phyloP scores from a whole-genome alignment of 768 basidiomycete genomes.

The Termitomyces sp. region DNA sequence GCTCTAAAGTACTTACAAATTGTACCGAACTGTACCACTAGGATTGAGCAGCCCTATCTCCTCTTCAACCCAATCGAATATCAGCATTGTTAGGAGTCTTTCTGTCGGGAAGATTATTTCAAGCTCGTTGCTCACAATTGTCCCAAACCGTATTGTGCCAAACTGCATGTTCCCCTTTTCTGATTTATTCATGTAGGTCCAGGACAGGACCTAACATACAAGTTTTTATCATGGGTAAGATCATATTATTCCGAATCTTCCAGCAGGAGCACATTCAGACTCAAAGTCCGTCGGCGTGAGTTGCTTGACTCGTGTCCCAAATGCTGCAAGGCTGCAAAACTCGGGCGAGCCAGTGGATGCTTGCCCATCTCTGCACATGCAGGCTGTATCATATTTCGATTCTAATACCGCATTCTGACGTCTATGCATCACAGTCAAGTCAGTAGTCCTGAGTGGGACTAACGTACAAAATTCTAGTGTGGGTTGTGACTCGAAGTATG shows the following conservation, averaged over 20 bases:
- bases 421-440: slow-evolving; percentile 24
- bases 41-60: no score
- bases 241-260: slow-evolving; percentile 11
- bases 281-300: slow-evolving; percentile 65
- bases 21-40: no score
- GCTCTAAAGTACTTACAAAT: no score
- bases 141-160: no score
- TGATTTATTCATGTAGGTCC: no score
- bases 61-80: no score
- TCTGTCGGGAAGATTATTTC: no score
- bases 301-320: slow-evolving; percentile 54
- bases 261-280: slow-evolving; percentile 47
- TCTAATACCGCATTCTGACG: slow-evolving; percentile 76
- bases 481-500: slow-evolving; percentile 14
- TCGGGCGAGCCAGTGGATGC: slow-evolving; percentile 66
- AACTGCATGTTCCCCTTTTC: no score
- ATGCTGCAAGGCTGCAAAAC: slow-evolving; percentile 65
- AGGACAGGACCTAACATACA: no score
- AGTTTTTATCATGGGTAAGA: not conserved
- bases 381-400: slow-evolving; percentile 56
- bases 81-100: no score
- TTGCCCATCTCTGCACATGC: slow-evolving; percentile 60
- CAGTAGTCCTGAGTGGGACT: not conserved
- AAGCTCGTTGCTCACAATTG: no score
- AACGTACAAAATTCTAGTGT: slow-evolving; percentile 39